phyloP scores from a whole-genome alignment of 2,329 filamentous ascomycete species.

The Stemphylium vesicarium region DNA sequence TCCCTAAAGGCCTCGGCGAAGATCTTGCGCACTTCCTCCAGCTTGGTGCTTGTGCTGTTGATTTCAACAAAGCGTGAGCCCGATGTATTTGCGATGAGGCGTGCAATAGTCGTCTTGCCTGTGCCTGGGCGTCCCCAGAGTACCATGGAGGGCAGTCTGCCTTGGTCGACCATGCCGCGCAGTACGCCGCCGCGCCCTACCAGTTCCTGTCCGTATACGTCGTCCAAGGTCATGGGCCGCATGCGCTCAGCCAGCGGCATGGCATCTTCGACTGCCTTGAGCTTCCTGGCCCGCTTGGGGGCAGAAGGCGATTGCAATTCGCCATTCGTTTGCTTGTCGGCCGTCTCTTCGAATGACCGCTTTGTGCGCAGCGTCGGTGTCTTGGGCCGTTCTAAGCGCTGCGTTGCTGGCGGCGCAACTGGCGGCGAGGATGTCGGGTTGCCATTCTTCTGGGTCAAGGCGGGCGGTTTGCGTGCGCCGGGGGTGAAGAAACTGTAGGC shows the following conservation, averaged over 20 bases:
- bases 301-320: constrained; percentile 47
- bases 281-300: constrained; percentile 64
- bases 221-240: constrained; percentile 82
- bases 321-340: constrained; percentile 23
- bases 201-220: constrained; percentile 89
- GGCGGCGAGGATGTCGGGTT: constrained; percentile 29
- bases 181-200: constrained; percentile 86
- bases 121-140: constrained; percentile 80
- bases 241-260: constrained; percentile 93
- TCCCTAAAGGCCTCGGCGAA: constrained; percentile 86
- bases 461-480: constrained; percentile 51
- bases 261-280: constrained; percentile 66
- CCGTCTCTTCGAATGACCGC: constrained; percentile 29
- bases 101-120: constrained; percentile 91
- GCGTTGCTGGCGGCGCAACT: constrained; percentile 13
- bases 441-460: constrained; percentile 29
- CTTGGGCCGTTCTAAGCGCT: constrained; percentile 27
- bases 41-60: constrained; percentile 87
- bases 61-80: constrained; percentile 86
- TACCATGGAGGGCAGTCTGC: constrained; percentile 92
- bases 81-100: constrained; percentile 83
- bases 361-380: constrained; percentile 39
- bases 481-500: constrained; percentile 62
- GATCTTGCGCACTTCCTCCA: constrained; percentile 90
- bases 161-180: constrained; percentile 81